Evolutionary conservation across 257 asterid species (phyloP), one percentile per base, ranked within the genome.

Genomic region (Fraxinus excelsior): DNA sequence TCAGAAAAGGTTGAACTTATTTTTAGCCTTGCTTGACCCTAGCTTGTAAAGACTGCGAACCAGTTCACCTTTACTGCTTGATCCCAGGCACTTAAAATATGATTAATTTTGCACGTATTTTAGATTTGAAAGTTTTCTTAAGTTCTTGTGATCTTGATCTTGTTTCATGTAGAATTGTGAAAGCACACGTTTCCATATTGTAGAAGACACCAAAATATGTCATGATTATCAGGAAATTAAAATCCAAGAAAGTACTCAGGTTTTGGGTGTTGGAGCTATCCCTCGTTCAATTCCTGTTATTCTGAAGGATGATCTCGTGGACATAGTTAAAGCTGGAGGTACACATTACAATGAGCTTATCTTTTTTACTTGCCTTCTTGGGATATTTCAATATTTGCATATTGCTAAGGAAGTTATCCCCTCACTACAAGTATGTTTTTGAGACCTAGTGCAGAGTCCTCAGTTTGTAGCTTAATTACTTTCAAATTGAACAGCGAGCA

Each of bases 251-350:
- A 93, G 90, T 83, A 90, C 98, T 58, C 99, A 96, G 80, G 92
- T 96, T 71, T 89, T 96, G 74, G 98, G 97, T 67, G 97, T 96
- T 85, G 99, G 99, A 80, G 93, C 98, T 76, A 91, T 96, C 83
- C 99, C 99, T 76, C 99, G 99, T 77, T 91, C 99, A 26, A 85
- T 96, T 78, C 94, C 92, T 84, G 94, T 88, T 82, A 93, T 96
- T 80, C 81, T 96, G 88, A 93, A 87, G 90, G 97, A 96, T 82
- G 99, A 96, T 85, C 96, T 96, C 73, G 99, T 96, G 78, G 99
- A 96, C 86, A 87, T 80, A 72, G 97, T 91, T 80, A 96, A 96
- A 90, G 98, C 99, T 78, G 99, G 99, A 89, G 99, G 99, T 96
- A 87, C 77, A 62, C 64, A 34, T 68, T 79, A 70, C 37, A 35